Evolutionary conservation across 352 stramenopile species (phyloP), one percentile per base, ranked within the genome.

Genomic region (Aphanomyces stellatus): DNA sequence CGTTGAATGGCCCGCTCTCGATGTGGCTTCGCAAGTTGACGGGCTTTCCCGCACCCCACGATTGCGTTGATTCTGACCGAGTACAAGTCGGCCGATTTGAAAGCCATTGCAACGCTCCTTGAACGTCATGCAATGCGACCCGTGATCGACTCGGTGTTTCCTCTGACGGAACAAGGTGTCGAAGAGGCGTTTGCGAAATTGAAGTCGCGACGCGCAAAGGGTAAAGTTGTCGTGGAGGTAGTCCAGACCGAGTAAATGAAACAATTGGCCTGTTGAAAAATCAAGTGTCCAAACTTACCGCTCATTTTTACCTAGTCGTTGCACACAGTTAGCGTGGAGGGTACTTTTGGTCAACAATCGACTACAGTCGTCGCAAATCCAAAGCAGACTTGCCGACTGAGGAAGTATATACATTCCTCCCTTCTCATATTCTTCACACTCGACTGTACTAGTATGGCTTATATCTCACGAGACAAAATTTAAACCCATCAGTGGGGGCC

Each of bases 81-180:
- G 11, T 17, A 53, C 61, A 65, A 65, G 7, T 11, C 28, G 0
- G 35, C 27, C 35, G 59, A 65, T 53, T 57, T 65, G 15, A 27
- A 59, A 15, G 25, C 13, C 19, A 25, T 65, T 25, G 30, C 30
- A 6, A 46, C 13, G 7, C 41, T 55, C 13, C 22, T 65, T 7
- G 59, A 37, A 28, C 17, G 13, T 15, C 13, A 11, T 4, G 30
- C 61, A 4, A 17, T 15, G 5, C 28, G 35, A 24, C 59, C 59
- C 10, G 24, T 65, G 11, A 65, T 65, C 8, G 59, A 65, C 41
- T 25, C 28, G 5, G 2, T 46, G 11, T 46, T 2, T 46, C 2
- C 37, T n/a, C n/a, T 46, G 1, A 46, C 37, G 37, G 11, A 46
- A 2, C 11, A 46, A 2, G 37, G 37, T 19, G 37, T 46, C 11